Conservation (phyloP, 2,329 filamentous ascomycete species). For the Hypoxylon sp. region DNA sequence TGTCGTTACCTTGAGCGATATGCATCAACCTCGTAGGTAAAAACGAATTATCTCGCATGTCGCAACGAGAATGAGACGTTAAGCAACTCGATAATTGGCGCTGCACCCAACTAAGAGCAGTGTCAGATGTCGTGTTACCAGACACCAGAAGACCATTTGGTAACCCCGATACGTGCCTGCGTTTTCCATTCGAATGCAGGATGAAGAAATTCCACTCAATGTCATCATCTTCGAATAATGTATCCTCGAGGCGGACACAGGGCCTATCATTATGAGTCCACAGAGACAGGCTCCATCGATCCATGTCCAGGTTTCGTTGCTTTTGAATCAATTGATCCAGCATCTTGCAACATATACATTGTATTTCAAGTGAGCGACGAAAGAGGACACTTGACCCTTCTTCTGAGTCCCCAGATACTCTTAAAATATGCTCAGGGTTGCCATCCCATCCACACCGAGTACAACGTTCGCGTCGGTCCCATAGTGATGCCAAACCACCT, state of each 20-base stretch:
- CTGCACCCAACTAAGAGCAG: not conserved
- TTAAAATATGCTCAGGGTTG: conserved; percentile 5
- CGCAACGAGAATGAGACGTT: not conserved
- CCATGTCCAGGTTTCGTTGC: conserved; percentile 1
- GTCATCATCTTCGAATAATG: conserved; percentile 5
- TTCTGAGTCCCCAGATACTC: not conserved
- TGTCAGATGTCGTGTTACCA: conserved; percentile 8
- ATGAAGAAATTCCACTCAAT: conserved; percentile 10
- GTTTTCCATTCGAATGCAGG: not conserved
- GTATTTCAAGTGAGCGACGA: not conserved
- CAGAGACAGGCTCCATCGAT: conserved; percentile 4
- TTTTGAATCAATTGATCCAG: conserved; percentile 1
- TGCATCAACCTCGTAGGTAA: conserved; percentile 12
- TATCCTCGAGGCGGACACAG: conserved; percentile 4
- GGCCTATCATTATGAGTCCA: conserved; percentile 10
- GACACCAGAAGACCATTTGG: conserved; percentile 2
- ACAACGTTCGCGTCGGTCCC: conserved; percentile 3
- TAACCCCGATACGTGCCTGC: conserved; percentile 2
- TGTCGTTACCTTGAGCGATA: not conserved
- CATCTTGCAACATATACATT: conserved; percentile 10
- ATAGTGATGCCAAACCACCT: conserved; percentile 1
- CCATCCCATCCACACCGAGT: conserved; percentile 6
- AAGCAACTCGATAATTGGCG: conserved; percentile 4
- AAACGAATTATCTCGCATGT: not conserved
- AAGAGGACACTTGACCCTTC: not conserved